Evolutionary conservation across 2,329 filamentous ascomycete genomes (phyloP), one percentile per base, ranked within the genome.

Genomic region (Arthrobotrys sphaeroides): DNA sequence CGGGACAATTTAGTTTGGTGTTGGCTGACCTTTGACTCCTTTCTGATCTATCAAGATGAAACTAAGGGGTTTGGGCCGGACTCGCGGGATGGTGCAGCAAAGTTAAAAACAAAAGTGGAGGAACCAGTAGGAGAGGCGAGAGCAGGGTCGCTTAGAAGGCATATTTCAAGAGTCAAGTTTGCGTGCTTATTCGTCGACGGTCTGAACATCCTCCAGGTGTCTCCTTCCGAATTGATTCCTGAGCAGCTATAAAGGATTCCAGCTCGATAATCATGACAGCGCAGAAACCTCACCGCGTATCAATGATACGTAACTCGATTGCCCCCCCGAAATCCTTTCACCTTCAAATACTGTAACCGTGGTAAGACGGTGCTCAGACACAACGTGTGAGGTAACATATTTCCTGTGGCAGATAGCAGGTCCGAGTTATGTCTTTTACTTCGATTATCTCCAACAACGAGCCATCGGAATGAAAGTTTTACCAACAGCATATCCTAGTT

Each of bases 31-130:
- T 22, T 38, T 26, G 38, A 40, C 59, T 45, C 67, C 59, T 72
- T 57, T 57, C 38, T 73, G 59, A 31, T 43, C 55, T 47, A 68
- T 74, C 45, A 74, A 74, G 62, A 68, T 74, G 70, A 74, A 74
- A 74, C 70, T 65, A 72, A 68, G 70, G 70, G 70, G 62, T 66
- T 66, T 66, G 28, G 43, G 55, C 31, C 36, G 24, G 51, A 53
- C 45, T 40, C 26, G 28, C 53, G 42, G 40, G 49, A 38, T 59
- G 47, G 26, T 45, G 38, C 43, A 61, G 57, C 69, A 61, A 36
- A 33, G 49, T 13, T 36, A 57, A 43, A 47, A 60, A 60, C 42
- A 55, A 47, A 55, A 68, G 33, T 64, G 36, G 49, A 62, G 10
- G 16, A 43, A 22, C 60, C 38, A 51, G 24, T 42, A 20, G 57